Evolutionary conservation across 1,284 basidiomycete genomes (phyloP).

Genomic region (Stereum hirsutum): DNA sequence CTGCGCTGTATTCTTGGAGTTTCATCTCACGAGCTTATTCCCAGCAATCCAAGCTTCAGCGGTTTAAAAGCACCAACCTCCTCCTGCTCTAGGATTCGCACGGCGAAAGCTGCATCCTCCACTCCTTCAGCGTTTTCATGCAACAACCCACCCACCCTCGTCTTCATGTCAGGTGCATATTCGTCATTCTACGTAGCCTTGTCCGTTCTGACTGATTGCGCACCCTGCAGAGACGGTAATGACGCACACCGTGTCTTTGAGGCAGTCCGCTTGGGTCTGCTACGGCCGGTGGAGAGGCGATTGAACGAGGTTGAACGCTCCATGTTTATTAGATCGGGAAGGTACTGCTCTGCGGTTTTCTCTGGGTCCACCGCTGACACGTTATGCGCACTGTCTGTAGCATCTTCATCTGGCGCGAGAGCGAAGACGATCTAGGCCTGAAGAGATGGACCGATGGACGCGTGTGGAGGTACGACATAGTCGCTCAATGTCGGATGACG

Average conservation of each 20-base stretch:
- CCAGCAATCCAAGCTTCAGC: constrained; percentile 5
- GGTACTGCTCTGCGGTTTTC: too few species aligned
- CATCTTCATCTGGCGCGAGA: constrained; percentile 60
- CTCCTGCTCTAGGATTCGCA: too few species aligned
- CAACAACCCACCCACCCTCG: constrained; percentile 53
- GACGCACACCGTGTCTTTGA: constrained; percentile 54
- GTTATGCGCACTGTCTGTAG: too few species aligned
- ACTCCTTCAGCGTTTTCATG: constrained; percentile 30
- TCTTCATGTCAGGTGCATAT: constrained; percentile 51
- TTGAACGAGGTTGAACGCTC: constrained; percentile 51
- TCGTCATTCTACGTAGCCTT: too few species aligned
- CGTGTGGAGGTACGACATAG: too few species aligned
- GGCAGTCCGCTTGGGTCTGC: constrained; percentile 44
- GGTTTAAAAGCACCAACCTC: constrained; percentile 9
- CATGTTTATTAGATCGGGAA: constrained; percentile 46
- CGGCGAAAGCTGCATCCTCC: constrained; percentile 30
- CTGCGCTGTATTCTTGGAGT: constrained; percentile 9
- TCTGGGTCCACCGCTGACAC: too few species aligned
- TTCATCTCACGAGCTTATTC: constrained; percentile 12
- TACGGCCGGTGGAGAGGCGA: constrained; percentile 39
- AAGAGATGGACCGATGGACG: constrained; percentile 61
- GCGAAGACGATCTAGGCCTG: constrained; percentile 50
- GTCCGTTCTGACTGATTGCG: too few species aligned
- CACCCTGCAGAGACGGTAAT: constrained; percentile 51
- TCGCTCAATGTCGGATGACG: too few species aligned